A percentile compares a stretch with the other conserved stretches of the same genome.
Conservation (phyloP, 352 stramenopile species). For the Pythium coloratum region DNA sequence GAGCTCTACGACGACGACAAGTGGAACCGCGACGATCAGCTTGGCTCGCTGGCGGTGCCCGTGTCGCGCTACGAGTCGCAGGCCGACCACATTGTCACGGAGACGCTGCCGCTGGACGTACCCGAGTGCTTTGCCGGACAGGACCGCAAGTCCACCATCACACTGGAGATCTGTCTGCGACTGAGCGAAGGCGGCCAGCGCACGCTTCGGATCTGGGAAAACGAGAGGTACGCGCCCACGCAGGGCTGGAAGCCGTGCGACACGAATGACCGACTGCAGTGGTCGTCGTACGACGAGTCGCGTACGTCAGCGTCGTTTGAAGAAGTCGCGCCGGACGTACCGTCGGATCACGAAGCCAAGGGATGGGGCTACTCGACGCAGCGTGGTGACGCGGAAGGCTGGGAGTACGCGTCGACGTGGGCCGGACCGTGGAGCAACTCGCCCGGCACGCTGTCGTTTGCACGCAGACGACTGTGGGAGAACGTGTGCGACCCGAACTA, state of each 20-base stretch:
- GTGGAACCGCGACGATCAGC: slow-evolving; percentile 63
- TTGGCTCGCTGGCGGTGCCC: slow-evolving; percentile 51
- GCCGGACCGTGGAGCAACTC: slow-evolving; percentile 53
- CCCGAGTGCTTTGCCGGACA: slow-evolving; percentile 40
- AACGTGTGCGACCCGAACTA: slow-evolving; percentile 50
- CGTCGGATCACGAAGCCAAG: slow-evolving; percentile 45
- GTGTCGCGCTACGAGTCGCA: slow-evolving; percentile 50
- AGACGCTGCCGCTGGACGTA: slow-evolving; percentile 51
- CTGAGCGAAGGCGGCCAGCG: slow-evolving; percentile 56
- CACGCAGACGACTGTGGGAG: slow-evolving; percentile 66
- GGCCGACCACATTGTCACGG: slow-evolving; percentile 48
- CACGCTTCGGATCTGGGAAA: slow-evolving; percentile 68
- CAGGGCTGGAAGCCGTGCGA: slow-evolving; percentile 47
- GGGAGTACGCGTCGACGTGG: slow-evolving; percentile 67
- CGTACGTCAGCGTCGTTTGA: slow-evolving; percentile 67
- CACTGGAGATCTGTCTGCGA: slow-evolving; percentile 46
- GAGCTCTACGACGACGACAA: slow-evolving; percentile 69
- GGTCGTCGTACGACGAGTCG: slow-evolving; percentile 56
- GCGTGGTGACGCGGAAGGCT: slow-evolving; percentile 66
- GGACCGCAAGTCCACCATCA: slow-evolving; percentile 35
- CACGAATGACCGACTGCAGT: slow-evolving; percentile 54
- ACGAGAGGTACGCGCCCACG: slow-evolving; percentile 50
- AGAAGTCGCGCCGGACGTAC: slow-evolving; percentile 57
- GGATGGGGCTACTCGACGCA: slow-evolving; percentile 70
- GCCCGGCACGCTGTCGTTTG: slow-evolving; percentile 35